A percentile compares a stretch with the other conserved stretches of the same genome.
phyloP scores from a whole-genome alignment of 2,329 filamentous ascomycete species.

The Colletotrichum camelliae region DNA sequence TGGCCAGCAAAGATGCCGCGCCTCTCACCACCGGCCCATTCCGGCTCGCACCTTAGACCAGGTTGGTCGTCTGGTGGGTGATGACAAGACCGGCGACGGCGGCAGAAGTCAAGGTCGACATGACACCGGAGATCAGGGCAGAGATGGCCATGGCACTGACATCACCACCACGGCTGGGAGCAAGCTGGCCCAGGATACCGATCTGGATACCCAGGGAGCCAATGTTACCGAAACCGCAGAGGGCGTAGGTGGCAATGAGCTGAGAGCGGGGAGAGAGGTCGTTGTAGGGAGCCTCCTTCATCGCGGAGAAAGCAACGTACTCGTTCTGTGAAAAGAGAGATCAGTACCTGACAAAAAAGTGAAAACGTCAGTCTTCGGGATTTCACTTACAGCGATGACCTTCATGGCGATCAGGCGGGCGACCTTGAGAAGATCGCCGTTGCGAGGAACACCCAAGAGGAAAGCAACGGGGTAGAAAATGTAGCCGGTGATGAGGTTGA shows the following conservation, averaged over 20 bases:
- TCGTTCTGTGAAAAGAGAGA: slow-evolving; percentile 63
- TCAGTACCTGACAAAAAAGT: slow-evolving; percentile 27
- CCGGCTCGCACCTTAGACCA: not conserved
- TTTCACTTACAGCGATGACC: slow-evolving; percentile 68
- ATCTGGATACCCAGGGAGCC: slow-evolving; percentile 89
- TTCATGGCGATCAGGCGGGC: slow-evolving; percentile 83
- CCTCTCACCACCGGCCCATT: not conserved
- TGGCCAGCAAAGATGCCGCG: not conserved
- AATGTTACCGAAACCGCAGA: slow-evolving; percentile 86
- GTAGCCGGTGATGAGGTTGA: slow-evolving; percentile 80
- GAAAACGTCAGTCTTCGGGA: not conserved
- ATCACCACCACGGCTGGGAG: slow-evolving; percentile 75
- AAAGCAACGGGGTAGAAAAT: slow-evolving; percentile 80
- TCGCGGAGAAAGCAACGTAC: slow-evolving; percentile 74
- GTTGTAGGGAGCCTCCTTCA: slow-evolving; percentile 55
- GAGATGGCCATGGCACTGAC: slow-evolving; percentile 78
- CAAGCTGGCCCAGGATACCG: slow-evolving; percentile 83
- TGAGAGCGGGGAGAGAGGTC: slow-evolving; percentile 71
- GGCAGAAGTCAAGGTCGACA: slow-evolving; percentile 81
- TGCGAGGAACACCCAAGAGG: slow-evolving; percentile 77
- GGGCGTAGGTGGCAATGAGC: slow-evolving; percentile 85
- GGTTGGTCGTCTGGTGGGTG: slow-evolving; percentile 45
- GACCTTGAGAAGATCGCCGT: slow-evolving; percentile 72
- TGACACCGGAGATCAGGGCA: slow-evolving; percentile 77
- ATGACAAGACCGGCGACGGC: slow-evolving; percentile 79